Evolutionary conservation across 305 asterid genomes (phyloP).

Genomic region (Fraxinus sp.): DNA sequence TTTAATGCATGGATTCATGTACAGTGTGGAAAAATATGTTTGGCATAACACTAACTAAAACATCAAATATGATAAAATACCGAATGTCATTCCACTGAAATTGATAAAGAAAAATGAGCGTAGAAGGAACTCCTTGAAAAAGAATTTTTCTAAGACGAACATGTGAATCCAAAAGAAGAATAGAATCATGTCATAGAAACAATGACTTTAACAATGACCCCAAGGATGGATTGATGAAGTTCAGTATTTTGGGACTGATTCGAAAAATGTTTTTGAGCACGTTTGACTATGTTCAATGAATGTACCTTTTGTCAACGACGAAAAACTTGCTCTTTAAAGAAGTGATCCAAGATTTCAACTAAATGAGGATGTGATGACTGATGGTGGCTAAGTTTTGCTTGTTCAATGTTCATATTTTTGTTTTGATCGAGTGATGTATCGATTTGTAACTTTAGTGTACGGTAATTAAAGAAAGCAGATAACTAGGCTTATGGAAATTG

Average conservation of each 20-base stretch:
- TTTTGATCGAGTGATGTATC: neutral
- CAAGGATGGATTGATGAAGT: neutral
- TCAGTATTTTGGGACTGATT: neutral
- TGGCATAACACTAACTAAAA: neutral
- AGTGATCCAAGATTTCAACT: neutral
- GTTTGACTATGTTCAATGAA: neutral
- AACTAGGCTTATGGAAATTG: neutral
- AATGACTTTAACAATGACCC: too few species aligned
- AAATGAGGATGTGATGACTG: neutral
- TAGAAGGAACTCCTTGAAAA: neutral
- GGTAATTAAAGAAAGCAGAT: neutral
- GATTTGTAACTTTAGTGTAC: neutral
- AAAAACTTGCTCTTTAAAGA: neutral
- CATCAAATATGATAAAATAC: neutral
- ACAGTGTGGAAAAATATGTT: neutral
- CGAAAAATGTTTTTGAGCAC: neutral
- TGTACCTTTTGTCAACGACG: neutral
- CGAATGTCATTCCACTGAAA: neutral
- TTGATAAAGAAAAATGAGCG: neutral
- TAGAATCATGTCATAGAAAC: too few species aligned
- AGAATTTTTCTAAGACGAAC: conserved; percentile 5
- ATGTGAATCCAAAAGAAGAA: neutral
- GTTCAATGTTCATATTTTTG: neutral
- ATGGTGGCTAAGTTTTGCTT: too few species aligned
- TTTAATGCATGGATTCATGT: neutral